A percentile compares a stretch with the other conserved stretches of the same genome.
phyloP scores from a whole-genome alignment of 179 eudicot genomes.

The Amaranthus tricolor region DNA sequence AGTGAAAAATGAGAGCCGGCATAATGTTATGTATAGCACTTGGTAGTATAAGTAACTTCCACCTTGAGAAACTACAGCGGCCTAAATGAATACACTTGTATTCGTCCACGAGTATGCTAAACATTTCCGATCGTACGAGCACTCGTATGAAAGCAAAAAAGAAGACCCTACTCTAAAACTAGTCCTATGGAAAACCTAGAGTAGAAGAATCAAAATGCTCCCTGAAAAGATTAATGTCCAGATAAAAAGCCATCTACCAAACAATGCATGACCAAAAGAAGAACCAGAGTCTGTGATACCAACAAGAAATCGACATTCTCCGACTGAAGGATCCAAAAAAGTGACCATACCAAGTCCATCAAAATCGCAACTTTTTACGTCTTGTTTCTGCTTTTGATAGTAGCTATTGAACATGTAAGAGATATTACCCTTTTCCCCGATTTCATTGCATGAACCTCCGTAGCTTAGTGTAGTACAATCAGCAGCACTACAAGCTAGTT shows the following conservation, averaged over 20 bases:
- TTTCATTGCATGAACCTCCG: constrained; percentile 74
- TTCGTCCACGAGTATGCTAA: too few relatives aligned
- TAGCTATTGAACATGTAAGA: constrained; percentile 86
- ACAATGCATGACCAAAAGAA: constrained; percentile 32
- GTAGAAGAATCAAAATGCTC: constrained; percentile 7
- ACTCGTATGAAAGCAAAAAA: too few relatives aligned
- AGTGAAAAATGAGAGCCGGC: too few relatives aligned
- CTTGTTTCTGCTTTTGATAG: constrained; percentile 69
- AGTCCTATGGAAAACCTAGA: constrained; percentile 1
- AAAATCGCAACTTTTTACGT: constrained; percentile 71
- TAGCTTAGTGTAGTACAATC: constrained; percentile 69
- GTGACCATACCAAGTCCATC: constrained; percentile 89
- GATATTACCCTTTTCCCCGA: constrained; percentile 71
- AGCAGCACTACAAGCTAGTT: constrained; percentile 65
- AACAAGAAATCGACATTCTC: constrained; percentile 76
- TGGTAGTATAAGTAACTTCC: too few relatives aligned
- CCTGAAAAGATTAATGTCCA: constrained; percentile 32
- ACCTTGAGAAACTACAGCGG: too few relatives aligned
- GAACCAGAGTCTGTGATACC: constrained; percentile 46
- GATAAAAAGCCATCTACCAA: constrained; percentile 15
- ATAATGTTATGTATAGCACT: too few relatives aligned
- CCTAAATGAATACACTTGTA: too few relatives aligned
- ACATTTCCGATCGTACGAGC: too few relatives aligned
- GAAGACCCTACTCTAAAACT: neutral
- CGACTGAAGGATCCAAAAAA: constrained; percentile 77